Conservation (phyloP, 1,139 yeast genomes). For the Lodderomyces theae region DNA sequence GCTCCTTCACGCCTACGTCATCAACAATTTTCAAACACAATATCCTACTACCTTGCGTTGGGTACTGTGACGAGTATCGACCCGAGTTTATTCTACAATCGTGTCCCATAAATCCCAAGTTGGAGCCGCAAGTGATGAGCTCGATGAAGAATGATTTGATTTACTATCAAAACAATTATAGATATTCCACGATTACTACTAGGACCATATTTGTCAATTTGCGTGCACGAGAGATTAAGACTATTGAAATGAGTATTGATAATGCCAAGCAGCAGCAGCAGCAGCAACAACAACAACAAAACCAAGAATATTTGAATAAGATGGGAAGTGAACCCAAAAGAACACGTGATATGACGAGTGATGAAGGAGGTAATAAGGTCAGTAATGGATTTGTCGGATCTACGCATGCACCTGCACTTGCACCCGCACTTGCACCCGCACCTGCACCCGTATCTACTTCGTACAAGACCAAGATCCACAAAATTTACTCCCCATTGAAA, state of each 20-base stretch:
- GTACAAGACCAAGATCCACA: constrained; percentile 37
- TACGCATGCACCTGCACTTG: too few relatives aligned
- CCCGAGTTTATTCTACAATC: constrained; percentile 52
- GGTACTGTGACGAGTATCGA: constrained; percentile 50
- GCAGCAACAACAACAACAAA: background rate
- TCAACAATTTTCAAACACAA: constrained; percentile 18
- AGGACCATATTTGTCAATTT: constrained; percentile 46
- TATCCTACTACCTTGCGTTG: constrained; percentile 41
- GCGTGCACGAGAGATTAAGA: constrained; percentile 56
- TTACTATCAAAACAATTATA: constrained; percentile 40
- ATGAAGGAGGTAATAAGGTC: background rate
- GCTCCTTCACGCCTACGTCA: background rate
- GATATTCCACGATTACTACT: constrained; percentile 30
- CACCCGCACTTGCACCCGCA: too few relatives aligned
- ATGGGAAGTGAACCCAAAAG: background rate
- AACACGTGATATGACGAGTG: background rate
- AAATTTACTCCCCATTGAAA: constrained; percentile 34
- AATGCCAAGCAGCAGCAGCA: constrained; percentile 5
- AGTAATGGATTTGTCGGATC: background rate
- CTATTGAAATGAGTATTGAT: constrained; percentile 38
- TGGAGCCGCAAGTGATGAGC: constrained; percentile 49
- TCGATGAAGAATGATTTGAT: constrained; percentile 58
- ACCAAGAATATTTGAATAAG: background rate
- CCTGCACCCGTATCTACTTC: background rate
- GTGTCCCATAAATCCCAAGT: constrained; percentile 48